phyloP scores from a whole-genome alignment of 768 basidiomycete species.

The Lactarius evosmus region DNA sequence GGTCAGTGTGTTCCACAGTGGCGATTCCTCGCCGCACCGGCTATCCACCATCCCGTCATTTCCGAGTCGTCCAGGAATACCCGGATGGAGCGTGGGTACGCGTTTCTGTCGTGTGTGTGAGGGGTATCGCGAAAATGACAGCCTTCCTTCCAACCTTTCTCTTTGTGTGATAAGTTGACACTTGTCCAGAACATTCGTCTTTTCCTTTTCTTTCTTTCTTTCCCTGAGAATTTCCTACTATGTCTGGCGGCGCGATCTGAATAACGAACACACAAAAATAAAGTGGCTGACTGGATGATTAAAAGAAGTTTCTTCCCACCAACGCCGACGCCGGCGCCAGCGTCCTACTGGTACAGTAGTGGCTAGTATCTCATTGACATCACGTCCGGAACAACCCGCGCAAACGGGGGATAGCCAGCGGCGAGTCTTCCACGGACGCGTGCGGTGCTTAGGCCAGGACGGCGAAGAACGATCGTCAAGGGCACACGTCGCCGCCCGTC shows the following conservation, averaged over 20 bases:
- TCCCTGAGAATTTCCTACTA: too few species aligned
- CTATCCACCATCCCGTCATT: background rate
- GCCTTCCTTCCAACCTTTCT: background rate
- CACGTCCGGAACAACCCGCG: background rate
- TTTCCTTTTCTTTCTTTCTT: too few species aligned
- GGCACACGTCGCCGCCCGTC: background rate
- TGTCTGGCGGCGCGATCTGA: too few species aligned
- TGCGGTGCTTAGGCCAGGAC: background rate
- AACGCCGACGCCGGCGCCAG: background rate
- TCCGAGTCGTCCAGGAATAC: background rate
- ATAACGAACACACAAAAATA: too few species aligned
- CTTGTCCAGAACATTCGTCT: conserved; percentile 7
- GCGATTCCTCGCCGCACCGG: background rate
- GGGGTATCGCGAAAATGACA: background rate
- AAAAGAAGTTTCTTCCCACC: conserved; percentile 7
- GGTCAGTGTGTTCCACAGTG: background rate
- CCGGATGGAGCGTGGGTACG: background rate
- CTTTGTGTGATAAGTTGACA: background rate
- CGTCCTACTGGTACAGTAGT: background rate
- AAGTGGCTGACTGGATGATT: background rate
- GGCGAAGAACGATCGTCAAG: conserved; percentile 1
- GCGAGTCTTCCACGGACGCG: conserved; percentile 27
- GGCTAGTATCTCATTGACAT: background rate
- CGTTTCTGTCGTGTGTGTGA: background rate
- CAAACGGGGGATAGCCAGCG: background rate